Base-by-base conservation (phyloP, 2,329 filamentous ascomycete species). In the Phaeosphaeriaceae sp. region DNA sequence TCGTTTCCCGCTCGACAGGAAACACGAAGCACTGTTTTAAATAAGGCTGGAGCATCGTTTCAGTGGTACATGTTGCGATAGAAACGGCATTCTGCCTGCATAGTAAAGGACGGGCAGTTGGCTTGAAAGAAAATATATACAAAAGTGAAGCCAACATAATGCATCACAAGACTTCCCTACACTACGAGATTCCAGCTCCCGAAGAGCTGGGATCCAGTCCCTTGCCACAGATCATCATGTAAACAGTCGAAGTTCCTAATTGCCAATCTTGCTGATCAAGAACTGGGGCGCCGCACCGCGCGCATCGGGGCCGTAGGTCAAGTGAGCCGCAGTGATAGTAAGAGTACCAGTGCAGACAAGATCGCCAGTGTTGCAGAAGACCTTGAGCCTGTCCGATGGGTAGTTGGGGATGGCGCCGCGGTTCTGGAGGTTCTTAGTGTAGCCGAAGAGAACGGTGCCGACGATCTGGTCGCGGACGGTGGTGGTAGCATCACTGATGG, bases 381-480 rank as follows among this genome's bases (percentile, higher is more conserved):
- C 73, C 59, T 72, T 65, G 20, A 77, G 56, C 50, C 74, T 69
- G 7, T 64, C 67, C 4, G 57, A 27, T 2, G 78, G 75, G 52
- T 75, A 79, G 46, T 64, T 65, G 1, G 68, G 63, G 46, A 80
- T 78, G 11, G 63, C 58, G 13, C 78, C 76, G 25, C 57, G 53
- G 51, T 78, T 76, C 65, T 79, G 77, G 51, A 54, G 48, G 51
- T 80, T 80, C 59, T 72, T 70, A 6, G 78, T 80, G 65, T 80
- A 77, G 13, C 78, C 78, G 48, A 78, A 80, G 17, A 79, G 66
- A 24, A 79, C 77, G 2, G 76, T 67, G 15, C 77, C 78, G n/a
- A 73, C 73, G 54, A 80, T 67, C 25, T 70, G 67, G 25, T 66
- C 51, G 52, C 69, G 68, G 20, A 77, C 66, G 1, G 61, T 57